These are phyloP conservation scores for Ceratocystis smalleyi DNA, from an alignment of 2,329 filamentous ascomycete genomes.

Conservation along the genomic window DNA sequence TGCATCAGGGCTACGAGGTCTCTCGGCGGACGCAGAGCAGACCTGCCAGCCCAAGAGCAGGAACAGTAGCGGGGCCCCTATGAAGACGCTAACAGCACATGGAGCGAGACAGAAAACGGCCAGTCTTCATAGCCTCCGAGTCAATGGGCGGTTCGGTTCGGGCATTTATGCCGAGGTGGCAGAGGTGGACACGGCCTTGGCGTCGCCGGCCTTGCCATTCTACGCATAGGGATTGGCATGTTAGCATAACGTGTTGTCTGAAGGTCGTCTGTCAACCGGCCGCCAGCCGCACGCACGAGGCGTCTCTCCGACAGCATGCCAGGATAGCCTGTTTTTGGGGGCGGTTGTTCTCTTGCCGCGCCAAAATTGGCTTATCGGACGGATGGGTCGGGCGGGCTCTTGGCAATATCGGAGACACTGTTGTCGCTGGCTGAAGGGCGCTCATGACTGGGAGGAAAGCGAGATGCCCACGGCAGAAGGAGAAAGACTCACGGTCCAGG, in stretches of 20 bases:
- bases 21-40: background rate
- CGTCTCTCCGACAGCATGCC: too few relatives aligned
- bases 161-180: slow-evolving; percentile 23
- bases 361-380: too few relatives aligned
- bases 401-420: slow-evolving; percentile 23
- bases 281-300: background rate
- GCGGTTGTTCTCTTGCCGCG: too few relatives aligned
- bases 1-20: background rate
- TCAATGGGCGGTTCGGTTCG: background rate
- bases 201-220: slow-evolving; percentile 82
- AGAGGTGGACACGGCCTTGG: slow-evolving; percentile 46
- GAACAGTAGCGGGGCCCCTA: background rate
- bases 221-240: slow-evolving; percentile 26
- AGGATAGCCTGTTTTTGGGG: too few relatives aligned
- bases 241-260: slow-evolving; percentile 14
- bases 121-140: background rate
- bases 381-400: slow-evolving; percentile 8
- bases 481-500: slow-evolving; percentile 64
- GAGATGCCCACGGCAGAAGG: background rate
- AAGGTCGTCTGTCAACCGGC: background rate
- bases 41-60: background rate
- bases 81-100: background rate
- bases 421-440: background rate
- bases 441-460: background rate
- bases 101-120: background rate